Base-by-base conservation (phyloP, 1,284 basidiomycete species). In the Boletus semigastroideus region DNA sequence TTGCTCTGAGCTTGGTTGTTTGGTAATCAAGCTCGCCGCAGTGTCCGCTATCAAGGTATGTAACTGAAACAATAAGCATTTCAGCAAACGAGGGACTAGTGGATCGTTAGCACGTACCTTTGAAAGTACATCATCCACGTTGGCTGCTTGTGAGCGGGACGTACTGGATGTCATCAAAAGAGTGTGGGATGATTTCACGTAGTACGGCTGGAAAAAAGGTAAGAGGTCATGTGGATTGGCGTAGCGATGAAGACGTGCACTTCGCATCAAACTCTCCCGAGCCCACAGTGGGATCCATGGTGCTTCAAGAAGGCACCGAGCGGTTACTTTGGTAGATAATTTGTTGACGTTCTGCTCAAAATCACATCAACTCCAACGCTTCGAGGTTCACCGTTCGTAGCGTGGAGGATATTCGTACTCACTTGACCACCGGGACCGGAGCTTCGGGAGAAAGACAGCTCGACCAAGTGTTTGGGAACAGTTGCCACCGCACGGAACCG, bases 371-470 rank as follows among this genome's bases (percentile, higher is more conserved):
- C 25, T 25, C 25, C 25, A 25, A 25, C 5, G 41, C 31, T 13
- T 3, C 12, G 19, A 37, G 33, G 10, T 8, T 11, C 46, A 10
- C 17, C 14, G 14, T 20, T 39, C 16, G n/a, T 33, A 20, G 7
- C 22, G 2, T 17, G 31, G n/a, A n/a, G 22, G 42, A 45, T 16
- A 59, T 58, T 55, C 45, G 56, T 25, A 25, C 25, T 25, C 25
- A 87, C 87, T 78, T 90, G 88, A 13, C 87, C 88, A 30, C 87
- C 87, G 10, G 88, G 88, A 22, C 88, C 88, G 7, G 88, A 89
- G 58, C 87, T 90, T 46, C 87, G 74, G 3, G 87, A 80, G 63
- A 49, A 51, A 11, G 49, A 51, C 12, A 51, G 27, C 12, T 49
- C 33, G 12, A 48, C 84, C 14, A 73, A 48, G 19, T 65, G 66